Base-by-base conservation (phyloP, 1,284 basidiomycete species). In the Puccinia novopanici region DNA sequence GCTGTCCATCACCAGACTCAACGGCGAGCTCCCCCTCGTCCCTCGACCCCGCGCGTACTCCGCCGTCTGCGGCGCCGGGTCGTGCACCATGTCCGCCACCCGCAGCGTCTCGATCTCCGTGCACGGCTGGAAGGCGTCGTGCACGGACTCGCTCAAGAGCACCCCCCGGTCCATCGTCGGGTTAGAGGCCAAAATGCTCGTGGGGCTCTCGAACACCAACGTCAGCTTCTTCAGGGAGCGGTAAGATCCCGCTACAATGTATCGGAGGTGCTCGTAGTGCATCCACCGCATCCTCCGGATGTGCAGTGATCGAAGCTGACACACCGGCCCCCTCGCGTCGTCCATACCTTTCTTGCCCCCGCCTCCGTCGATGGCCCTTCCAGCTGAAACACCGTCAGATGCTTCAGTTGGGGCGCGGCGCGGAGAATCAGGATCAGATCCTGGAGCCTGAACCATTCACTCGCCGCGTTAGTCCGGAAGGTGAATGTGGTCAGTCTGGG, bases 321-420 rank as follows among this genome's bases (percentile, higher is more conserved):
- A 71, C 9, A 30, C 27, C 24, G 52, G 48, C 27, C n/a, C 34
- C 48, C 68, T 54, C 34, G 52, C 4, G 1, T 71, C 10, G 8
- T 8, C 17, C 30, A 12, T 1, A 71, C 5, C 8, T 34, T 4
- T 42, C 12, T 15, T 1, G 45, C 68, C 8, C 34, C 68, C 48
- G 30, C 48, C 13, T 71, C 27, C 8, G 13, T 4, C 17, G 40
- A 4, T 52, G 45, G 24, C 17, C 68, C 68, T 19, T 6, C 27
- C 48, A 71, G 17, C 22, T 71, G 68, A 71, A 71, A 71, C 9
- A 71, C 22, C n/a, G 68, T 71, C 3, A 71, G 48, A 8, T 71
- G 48, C 48, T 54, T 54, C 8, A 54, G 27, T 24, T 37, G 27
- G 27, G 68, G 68, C 19, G 68, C 45, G 68, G 24, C 17, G 27